Percentiles rank a stretch among this genome's conserved stretches.
These are phyloP conservation scores for Massospora cicadina DNA, from an alignment of 371 early-diverging fungal species.

Conservation along the genomic window DNA sequence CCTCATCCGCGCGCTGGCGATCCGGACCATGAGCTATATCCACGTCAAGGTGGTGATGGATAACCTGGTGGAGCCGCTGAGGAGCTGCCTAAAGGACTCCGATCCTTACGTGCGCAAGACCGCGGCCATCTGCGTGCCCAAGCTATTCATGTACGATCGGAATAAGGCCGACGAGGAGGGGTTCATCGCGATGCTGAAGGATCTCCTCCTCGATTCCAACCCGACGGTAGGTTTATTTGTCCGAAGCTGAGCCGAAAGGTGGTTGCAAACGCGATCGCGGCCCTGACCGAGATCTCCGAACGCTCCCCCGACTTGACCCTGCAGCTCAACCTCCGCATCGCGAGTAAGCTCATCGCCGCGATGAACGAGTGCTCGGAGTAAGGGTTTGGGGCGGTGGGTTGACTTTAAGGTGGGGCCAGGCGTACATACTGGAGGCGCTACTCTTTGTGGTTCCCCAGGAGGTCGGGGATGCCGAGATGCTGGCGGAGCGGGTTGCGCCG, in stretches of 20 bases:
- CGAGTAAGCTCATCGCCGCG: slow-evolving; percentile 78
- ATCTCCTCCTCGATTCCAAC: slow-evolving; percentile 78
- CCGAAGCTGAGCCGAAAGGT: slow-evolving; percentile 28
- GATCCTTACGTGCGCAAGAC: slow-evolving; percentile 61
- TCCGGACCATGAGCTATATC: slow-evolving; percentile 88
- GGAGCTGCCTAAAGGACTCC: slow-evolving; percentile 57
- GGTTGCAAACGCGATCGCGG: slow-evolving; percentile 90
- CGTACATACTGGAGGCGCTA: slow-evolving; percentile 70
- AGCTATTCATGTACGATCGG: slow-evolving; percentile 45
- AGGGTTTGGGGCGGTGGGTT: slow-evolving; percentile 12
- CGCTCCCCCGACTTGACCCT: slow-evolving; percentile 60
- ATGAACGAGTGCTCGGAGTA: slow-evolving; percentile 93
- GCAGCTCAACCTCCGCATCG: slow-evolving; percentile 52
- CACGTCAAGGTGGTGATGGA: slow-evolving; percentile 82
- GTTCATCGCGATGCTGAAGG: slow-evolving; percentile 68
- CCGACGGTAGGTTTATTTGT: slow-evolving; percentile 40
- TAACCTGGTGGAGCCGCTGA: slow-evolving; percentile 51
- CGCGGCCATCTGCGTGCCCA: slow-evolving; percentile 33
- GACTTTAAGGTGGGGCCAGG: slow-evolving; percentile 71
- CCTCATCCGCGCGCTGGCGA: slow-evolving; percentile 66
- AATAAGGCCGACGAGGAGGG: slow-evolving; percentile 47
- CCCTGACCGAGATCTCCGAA: slow-evolving; percentile 84
- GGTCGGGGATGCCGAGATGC: slow-evolving; percentile 66
- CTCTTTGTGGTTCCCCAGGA: slow-evolving; percentile 71
- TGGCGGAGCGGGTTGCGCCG: slow-evolving; percentile 83